phyloP scores from a whole-genome alignment of 345 rosid species.

The Ricinus communis region DNA sequence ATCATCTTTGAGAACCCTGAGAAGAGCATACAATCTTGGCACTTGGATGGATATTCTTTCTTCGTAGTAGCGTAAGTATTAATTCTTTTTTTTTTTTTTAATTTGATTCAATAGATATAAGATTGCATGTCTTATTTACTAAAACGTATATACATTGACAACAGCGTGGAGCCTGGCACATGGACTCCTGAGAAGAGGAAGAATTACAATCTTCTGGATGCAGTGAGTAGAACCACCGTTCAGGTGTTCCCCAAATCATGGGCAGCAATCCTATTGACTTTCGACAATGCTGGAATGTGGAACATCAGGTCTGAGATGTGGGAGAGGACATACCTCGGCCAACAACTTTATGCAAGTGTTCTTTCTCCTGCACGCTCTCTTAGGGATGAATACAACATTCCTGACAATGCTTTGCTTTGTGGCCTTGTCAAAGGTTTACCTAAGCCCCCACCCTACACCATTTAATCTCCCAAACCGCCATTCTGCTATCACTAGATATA shows the following conservation, averaged over 20 bases:
- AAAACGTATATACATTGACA: not conserved
- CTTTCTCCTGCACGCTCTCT: slow-evolving; percentile 65
- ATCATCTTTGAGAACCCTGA: slow-evolving; percentile 76
- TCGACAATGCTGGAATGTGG: slow-evolving; percentile 98
- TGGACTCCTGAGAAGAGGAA: slow-evolving; percentile 81
- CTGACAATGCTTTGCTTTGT: slow-evolving; percentile 55
- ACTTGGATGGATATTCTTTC: slow-evolving; percentile 75
- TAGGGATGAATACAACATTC: slow-evolving; percentile 79
- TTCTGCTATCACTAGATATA: not conserved
- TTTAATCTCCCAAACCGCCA: not conserved
- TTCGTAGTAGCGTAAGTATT: slow-evolving; percentile 71
- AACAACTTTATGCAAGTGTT: slow-evolving; percentile 67
- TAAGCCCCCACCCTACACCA: slow-evolving; percentile 60
- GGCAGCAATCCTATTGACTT: slow-evolving; percentile 78
- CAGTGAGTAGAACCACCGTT: slow-evolving; percentile 79
- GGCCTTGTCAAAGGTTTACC: slow-evolving; percentile 61
- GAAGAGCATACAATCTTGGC: slow-evolving; percentile 62
- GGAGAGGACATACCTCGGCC: slow-evolving; percentile 73
- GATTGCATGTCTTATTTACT: too few species aligned
- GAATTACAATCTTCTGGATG: slow-evolving; percentile 76
- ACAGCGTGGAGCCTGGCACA: slow-evolving; percentile 67
- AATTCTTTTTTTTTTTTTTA: not conserved
- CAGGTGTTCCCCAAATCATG: slow-evolving; percentile 87
- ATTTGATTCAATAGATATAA: not conserved
- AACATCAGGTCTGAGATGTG: slow-evolving; percentile 68